A percentile compares a stretch with the other conserved stretches of the same genome.
Conservation (phyloP, 2,329 filamentous ascomycete genomes). For the Lachnellula occidentalis region DNA sequence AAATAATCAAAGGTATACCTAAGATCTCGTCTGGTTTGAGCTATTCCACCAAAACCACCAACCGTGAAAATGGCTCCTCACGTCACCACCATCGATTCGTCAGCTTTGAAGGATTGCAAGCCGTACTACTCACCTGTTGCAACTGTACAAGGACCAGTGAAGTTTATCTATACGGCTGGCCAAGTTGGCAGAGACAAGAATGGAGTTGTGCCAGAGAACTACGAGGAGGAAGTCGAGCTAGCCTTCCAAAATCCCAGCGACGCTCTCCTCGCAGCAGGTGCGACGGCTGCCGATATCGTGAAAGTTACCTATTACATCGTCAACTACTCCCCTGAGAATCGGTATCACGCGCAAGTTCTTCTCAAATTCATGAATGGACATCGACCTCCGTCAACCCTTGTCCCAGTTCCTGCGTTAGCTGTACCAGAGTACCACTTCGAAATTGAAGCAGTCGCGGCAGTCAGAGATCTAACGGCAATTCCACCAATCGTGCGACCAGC, state of each 20-base stretch:
- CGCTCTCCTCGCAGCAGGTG: constrained; percentile 29
- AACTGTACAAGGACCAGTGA: constrained; percentile 1
- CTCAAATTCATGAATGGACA: constrained; percentile 35
- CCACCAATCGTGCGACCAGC: not conserved
- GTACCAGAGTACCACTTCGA: constrained; percentile 37
- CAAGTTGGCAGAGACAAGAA: constrained; percentile 8
- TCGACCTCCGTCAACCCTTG: constrained; percentile 38
- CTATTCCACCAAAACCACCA: too few relatives aligned
- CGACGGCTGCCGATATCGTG: constrained; percentile 34
- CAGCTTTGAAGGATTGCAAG: not conserved
- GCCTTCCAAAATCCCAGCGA: constrained; percentile 7
- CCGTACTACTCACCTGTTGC: constrained; percentile 7
- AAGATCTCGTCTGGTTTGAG: too few relatives aligned
- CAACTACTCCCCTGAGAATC: constrained; percentile 35
- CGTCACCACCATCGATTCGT: not conserved
- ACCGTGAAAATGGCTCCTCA: not conserved
- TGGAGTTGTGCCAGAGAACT: not conserved
- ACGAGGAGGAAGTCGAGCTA: constrained; percentile 3
- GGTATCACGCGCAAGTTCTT: constrained; percentile 35
- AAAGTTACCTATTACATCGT: constrained; percentile 41
- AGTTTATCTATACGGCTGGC: constrained; percentile 5
- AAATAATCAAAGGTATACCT: too few relatives aligned
- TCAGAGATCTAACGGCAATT: constrained; percentile 20
- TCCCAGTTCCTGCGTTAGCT: constrained; percentile 38
- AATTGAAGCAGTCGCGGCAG: constrained; percentile 34